phyloP scores from a whole-genome alignment of 1,284 basidiomycete genomes.

The Phellopilus nigrolimitatus region DNA sequence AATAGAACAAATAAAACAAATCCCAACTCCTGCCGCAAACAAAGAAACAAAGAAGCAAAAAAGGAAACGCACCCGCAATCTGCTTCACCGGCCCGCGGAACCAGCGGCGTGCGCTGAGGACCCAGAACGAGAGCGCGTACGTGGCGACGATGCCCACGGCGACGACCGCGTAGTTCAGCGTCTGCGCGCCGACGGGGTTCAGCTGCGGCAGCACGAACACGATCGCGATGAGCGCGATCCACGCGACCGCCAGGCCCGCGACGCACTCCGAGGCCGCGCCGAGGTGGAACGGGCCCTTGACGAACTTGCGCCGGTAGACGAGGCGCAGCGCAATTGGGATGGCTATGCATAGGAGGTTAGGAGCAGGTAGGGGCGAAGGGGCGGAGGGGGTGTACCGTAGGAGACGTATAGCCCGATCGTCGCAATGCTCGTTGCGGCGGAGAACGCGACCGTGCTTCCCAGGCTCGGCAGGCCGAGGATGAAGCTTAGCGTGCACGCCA shows the following conservation, averaged over 20 bases:
- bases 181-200: slow-evolving; percentile 64
- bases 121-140: slow-evolving; percentile 62
- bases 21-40: too few species aligned
- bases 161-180: slow-evolving; percentile 69
- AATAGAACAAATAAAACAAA: neutral
- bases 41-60: neutral
- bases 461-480: slow-evolving; percentile 67
- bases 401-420: slow-evolving; percentile 76
- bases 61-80: slow-evolving; percentile 43
- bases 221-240: slow-evolving; percentile 62
- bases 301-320: slow-evolving; percentile 53
- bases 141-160: slow-evolving; percentile 65
- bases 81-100: slow-evolving; percentile 64
- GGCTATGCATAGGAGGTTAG: slow-evolving; percentile 31
- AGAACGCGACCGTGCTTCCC: slow-evolving; percentile 65
- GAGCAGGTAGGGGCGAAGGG: neutral
- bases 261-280: slow-evolving; percentile 55
- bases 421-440: slow-evolving; percentile 71
- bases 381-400: slow-evolving; percentile 41
- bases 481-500: slow-evolving; percentile 73
- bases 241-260: slow-evolving; percentile 47
- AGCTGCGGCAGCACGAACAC: slow-evolving; percentile 62
- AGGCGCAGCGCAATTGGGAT: slow-evolving; percentile 67
- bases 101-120: slow-evolving; percentile 64
- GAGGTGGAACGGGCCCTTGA: slow-evolving; percentile 69